Base-by-base conservation (phyloP, 75 land plant genomes). In the Cunninghamia lanceolata region DNA sequence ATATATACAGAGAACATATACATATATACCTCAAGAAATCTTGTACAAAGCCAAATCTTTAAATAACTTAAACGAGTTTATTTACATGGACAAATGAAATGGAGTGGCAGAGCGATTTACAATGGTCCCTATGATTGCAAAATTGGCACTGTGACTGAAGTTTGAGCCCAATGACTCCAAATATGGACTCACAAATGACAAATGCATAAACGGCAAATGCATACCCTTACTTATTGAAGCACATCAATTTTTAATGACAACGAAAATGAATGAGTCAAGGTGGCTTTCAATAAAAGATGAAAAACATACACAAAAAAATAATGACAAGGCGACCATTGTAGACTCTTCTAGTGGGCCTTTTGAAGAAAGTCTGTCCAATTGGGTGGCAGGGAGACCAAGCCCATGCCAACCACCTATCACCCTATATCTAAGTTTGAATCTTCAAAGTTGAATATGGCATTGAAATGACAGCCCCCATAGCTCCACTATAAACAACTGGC, bases 351-450 rank as follows among this genome's bases (percentile, higher is more conserved):
- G 90, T 71, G 34, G 90, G 91, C 82, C 59, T 82, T 38, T 85
- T 54, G 93, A 94, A 96, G 92, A 86, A 94, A 21, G 87, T 89
- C 80, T 88, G 71, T 34, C 97, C 95, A 54, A n/a, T 96, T 50
- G 0, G 94, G 94, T 0, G 89, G 85, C 7, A 81, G 52, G 15
- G 84, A 88, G 38, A 32, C 40, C 45, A 85, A 80, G 3, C 90
- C 87, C 15, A 88, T 47, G 0, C 88, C 92, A 5, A 93, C 88
- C n/a, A 86, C 89, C 13, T 87, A 88, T 0, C 80, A 87, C 0
- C 97, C 97, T 1, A 94, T 94, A 84, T 96, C 96, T 16, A 95
- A 91, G 63, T 91, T 93, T 8, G 97, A 96, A 85, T 92, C 97
- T 16, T 96, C 97, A 59, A 96, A 96, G 83, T 91, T 92, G 92